A percentile compares a stretch with the other conserved stretches of the same genome.
phyloP scores from a whole-genome alignment of 768 basidiomycete species.

The Lentinula detonsa region DNA sequence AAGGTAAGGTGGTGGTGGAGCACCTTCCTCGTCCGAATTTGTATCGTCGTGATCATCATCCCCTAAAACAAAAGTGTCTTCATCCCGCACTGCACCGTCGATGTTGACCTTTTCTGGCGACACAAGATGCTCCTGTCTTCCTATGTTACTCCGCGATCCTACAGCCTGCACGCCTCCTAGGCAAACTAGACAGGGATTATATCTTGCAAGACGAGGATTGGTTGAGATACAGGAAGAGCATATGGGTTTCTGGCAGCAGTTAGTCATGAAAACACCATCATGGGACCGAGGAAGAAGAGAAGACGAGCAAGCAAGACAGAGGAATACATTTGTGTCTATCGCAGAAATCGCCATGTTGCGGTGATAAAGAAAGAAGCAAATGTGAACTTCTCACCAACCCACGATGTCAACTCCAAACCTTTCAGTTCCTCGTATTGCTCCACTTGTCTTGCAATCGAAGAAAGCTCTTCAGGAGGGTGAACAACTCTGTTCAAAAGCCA shows the following conservation, averaged over 20 bases:
- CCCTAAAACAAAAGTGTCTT: constrained; percentile 60
- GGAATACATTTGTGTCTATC: constrained; percentile 18
- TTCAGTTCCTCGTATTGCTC: constrained; percentile 60
- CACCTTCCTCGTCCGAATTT: constrained; percentile 17
- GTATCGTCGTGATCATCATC: constrained; percentile 51
- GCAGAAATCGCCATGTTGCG: background rate
- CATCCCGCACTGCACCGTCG: constrained; percentile 52
- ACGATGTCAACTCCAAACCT: background rate
- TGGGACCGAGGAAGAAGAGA: constrained; percentile 38
- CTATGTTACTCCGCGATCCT: constrained; percentile 7
- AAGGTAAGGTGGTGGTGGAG: constrained; percentile 2
- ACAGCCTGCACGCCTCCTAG: constrained; percentile 49
- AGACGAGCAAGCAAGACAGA: constrained; percentile 60
- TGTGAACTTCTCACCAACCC: background rate
- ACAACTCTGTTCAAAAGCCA: constrained; percentile 66
- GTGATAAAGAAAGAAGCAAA: background rate
- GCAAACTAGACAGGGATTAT: constrained; percentile 70
- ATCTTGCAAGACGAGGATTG: constrained; percentile 61
- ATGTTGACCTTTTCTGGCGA: constrained; percentile 24
- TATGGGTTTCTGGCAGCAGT: constrained; percentile 62
- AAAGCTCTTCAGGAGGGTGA: constrained; percentile 77
- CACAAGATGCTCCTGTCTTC: background rate
- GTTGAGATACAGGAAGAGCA: constrained; percentile 49
- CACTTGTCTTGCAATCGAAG: constrained; percentile 76
- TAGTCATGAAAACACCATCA: constrained; percentile 39